A percentile compares a stretch with the other conserved stretches of the same genome.
Evolutionary conservation across 768 basidiomycete genomes (phyloP).

Genomic region (Amanita jacksonii): DNA sequence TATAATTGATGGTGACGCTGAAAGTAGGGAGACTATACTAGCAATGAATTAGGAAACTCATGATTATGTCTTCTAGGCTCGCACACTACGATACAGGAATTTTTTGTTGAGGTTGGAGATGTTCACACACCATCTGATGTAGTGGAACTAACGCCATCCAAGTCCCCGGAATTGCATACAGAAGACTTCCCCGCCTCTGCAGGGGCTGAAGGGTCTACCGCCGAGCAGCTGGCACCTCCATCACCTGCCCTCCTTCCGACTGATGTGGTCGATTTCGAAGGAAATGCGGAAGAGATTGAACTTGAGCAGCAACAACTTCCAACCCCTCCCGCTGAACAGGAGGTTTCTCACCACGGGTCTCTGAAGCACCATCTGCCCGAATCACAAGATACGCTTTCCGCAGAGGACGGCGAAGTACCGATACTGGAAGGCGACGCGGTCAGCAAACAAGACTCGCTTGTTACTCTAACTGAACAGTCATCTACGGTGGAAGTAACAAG

Average conservation of each 20-base stretch:
- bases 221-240: neutral
- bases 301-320: conserved; percentile 15
- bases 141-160: no score
- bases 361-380: neutral
- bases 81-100: neutral
- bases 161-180: no score
- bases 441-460: neutral
- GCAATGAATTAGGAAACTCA: neutral
- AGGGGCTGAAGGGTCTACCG: neutral
- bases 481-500: neutral
- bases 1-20: neutral
- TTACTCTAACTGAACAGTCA: neutral
- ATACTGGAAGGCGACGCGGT: neutral
- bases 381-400: neutral
- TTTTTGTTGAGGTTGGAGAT: neutral
- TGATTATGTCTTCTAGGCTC: neutral
- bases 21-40: neutral
- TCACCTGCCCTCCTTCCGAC: neutral
- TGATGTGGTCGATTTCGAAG: neutral
- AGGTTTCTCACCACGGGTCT: neutral
- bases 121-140: no score
- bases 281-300: conserved; percentile 3
- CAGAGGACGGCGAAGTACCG: neutral
- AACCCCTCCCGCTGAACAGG: conserved; percentile 17
- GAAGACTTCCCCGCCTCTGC: no score